Percentiles rank a stretch among this genome's conserved stretches.
Evolutionary conservation across 2,329 filamentous ascomycete genomes (phyloP).

Genomic region (Venturiaceae sp.): DNA sequence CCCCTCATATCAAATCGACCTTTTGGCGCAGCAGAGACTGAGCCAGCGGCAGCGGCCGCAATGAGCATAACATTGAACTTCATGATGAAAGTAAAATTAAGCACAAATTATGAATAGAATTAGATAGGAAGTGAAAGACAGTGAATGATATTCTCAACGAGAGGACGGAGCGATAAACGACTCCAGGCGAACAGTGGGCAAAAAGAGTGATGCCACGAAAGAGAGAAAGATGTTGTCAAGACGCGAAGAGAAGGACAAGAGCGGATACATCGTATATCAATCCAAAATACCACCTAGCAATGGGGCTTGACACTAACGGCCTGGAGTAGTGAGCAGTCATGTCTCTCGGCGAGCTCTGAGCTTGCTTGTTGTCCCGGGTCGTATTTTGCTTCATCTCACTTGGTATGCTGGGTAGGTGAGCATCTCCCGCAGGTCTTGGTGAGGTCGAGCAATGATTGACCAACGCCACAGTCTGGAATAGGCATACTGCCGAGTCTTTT

Average conservation of each 20-base stretch:
- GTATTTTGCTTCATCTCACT: neutral
- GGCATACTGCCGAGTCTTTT: neutral
- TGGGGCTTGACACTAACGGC: neutral
- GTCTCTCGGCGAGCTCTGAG: neutral
- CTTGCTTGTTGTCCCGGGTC: neutral
- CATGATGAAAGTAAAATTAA: neutral
- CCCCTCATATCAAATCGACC: neutral
- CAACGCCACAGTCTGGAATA: neutral
- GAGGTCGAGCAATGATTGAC: neutral
- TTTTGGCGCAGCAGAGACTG: slow-evolving; percentile 1
- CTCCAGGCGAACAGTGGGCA: neutral
- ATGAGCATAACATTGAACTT: neutral
- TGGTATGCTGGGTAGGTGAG: neutral
- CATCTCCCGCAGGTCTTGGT: neutral
- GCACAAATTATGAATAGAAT: neutral
- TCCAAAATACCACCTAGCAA: neutral
- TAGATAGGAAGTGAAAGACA: neutral
- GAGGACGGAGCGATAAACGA: neutral
- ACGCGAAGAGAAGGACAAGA: neutral
- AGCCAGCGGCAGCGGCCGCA: neutral
- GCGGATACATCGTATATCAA: neutral
- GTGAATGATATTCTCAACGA: neutral
- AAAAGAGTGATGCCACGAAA: neutral
- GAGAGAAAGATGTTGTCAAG: neutral
- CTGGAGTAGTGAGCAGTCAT: neutral